Evolutionary conservation across 805 yeast genomes (phyloP).

Genomic region (Metschnikowia peoriensis): DNA sequence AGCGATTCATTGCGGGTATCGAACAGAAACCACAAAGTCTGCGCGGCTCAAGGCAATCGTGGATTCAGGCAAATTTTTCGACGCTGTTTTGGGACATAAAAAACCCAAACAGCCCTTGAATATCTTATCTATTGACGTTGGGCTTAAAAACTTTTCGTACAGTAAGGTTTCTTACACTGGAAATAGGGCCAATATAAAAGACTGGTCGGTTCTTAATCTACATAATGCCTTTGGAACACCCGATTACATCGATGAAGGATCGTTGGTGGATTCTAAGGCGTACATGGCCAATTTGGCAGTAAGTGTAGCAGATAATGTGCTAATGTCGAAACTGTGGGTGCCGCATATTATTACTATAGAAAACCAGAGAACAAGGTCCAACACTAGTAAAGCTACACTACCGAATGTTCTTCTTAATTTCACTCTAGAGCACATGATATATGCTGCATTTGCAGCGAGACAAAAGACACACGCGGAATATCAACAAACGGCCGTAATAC

Average conservation of each 20-base stretch:
- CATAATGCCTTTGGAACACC: constrained; percentile 20
- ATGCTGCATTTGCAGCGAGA: constrained; percentile 27
- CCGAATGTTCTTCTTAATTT: constrained; percentile 40
- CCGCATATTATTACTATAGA: constrained; percentile 36
- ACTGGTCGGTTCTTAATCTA: constrained; percentile 30
- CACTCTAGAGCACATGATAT: constrained; percentile 37
- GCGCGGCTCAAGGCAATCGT: constrained; percentile 15
- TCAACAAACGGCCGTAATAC: constrained; percentile 25
- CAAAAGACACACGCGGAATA: constrained; percentile 11
- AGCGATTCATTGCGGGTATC: constrained; percentile 25
- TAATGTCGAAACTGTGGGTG: constrained; percentile 8
- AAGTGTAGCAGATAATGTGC: constrained; percentile 22
- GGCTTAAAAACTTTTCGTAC: constrained; percentile 41
- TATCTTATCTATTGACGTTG: constrained; percentile 37
- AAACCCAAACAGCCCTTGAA: constrained; percentile 11
- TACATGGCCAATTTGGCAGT: constrained; percentile 25
- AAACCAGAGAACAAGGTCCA: constrained; percentile 39
- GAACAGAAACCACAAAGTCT: constrained; percentile 18
- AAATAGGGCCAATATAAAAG: constrained; percentile 2
- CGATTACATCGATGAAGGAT: constrained; percentile 10
- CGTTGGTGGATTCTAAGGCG: constrained; percentile 26
- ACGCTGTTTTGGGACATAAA: constrained; percentile 5
- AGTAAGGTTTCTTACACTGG: constrained; percentile 23
- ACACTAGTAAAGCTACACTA: constrained; percentile 31
- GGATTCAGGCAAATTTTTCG: constrained; percentile 8